phyloP scores from a whole-genome alignment of 2,329 filamentous ascomycete species.

The Venturia oleaginea region DNA sequence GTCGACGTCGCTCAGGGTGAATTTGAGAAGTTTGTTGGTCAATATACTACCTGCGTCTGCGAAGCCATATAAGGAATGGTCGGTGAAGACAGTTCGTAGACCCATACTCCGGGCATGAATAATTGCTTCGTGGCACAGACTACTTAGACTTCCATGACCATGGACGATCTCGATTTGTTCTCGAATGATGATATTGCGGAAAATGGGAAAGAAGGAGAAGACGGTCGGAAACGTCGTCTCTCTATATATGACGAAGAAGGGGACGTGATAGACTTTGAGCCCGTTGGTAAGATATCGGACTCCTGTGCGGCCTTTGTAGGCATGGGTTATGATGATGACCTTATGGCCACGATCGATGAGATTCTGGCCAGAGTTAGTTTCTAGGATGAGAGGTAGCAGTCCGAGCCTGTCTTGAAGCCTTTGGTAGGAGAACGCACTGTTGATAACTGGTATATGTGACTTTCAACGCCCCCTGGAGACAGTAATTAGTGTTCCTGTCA shows the following conservation, averaged over 20 bases:
- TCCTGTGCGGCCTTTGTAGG: conserved; percentile 82
- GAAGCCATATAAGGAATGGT: conserved; percentile 95
- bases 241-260: conserved; percentile 92
- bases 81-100: conserved; percentile 88
- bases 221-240: conserved; percentile 91
- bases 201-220: conserved; percentile 97
- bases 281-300: conserved; percentile 95
- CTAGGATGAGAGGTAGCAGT: conserved; percentile 15
- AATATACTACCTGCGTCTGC: conserved; percentile 92
- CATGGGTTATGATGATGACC: conserved; percentile 94
- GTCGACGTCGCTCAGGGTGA: conserved; percentile 90
- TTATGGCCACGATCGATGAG: conserved; percentile 96
- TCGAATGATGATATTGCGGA: conserved; percentile 89
- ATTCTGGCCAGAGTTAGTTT: conserved; percentile 46
- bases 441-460: conserved; percentile 95
- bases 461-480: conserved; percentile 69
- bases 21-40: conserved; percentile 95
- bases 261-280: conserved; percentile 95
- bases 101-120: conserved; percentile 95
- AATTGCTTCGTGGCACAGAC: conserved; percentile 88
- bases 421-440: conserved; percentile 40
- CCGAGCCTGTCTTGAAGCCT: not conserved
- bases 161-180: conserved; percentile 96
- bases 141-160: conserved; percentile 90
- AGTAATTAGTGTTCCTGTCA: conserved; percentile 16